These are phyloP conservation scores for Candida gorgasii DNA, from an alignment of 805 yeast genomes.

Conservation along the genomic window DNA sequence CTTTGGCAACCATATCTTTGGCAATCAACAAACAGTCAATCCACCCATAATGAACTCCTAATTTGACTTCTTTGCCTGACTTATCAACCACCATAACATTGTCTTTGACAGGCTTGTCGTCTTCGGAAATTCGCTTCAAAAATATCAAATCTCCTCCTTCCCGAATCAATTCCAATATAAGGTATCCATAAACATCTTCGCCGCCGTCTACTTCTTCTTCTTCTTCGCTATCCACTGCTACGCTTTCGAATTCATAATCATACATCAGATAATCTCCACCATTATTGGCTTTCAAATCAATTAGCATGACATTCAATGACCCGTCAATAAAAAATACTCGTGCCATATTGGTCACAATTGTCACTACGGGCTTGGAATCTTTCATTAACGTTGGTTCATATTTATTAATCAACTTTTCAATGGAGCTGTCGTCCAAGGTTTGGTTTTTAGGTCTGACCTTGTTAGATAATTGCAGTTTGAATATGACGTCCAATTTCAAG, in stretches of 20 bases:
- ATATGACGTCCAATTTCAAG: slow-evolving; percentile 38
- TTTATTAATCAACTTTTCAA: slow-evolving; percentile 34
- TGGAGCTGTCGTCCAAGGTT: slow-evolving; percentile 29
- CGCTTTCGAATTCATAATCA: slow-evolving; percentile 68
- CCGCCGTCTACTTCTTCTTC: slow-evolving; percentile 30
- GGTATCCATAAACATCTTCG: slow-evolving; percentile 54
- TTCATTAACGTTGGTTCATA: slow-evolving; percentile 19
- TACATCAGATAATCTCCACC: slow-evolving; percentile 68
- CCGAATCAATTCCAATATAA: slow-evolving; percentile 62
- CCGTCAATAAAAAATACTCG: slow-evolving; percentile 42
- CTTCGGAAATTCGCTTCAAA: slow-evolving; percentile 38
- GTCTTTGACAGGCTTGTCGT: slow-evolving; percentile 31
- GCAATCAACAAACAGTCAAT: slow-evolving; percentile 69
- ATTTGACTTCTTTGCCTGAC: slow-evolving; percentile 33
- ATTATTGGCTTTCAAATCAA: slow-evolving; percentile 43
- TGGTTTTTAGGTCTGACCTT: slow-evolving; percentile 19
- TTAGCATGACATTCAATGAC: slow-evolving; percentile 33
- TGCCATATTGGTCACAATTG: slow-evolving; percentile 41
- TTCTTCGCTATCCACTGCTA: slow-evolving; percentile 23
- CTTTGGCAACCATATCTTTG: slow-evolving; percentile 47
- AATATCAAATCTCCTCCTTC: slow-evolving; percentile 58
- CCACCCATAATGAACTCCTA: slow-evolving; percentile 60
- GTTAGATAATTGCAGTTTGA: slow-evolving; percentile 37
- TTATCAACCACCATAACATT: slow-evolving; percentile 32
- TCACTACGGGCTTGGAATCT: slow-evolving; percentile 32